These are phyloP conservation scores for Scheffersomyces coipomensis DNA, from an alignment of 805 yeast genomes.

Conservation along the genomic window DNA sequence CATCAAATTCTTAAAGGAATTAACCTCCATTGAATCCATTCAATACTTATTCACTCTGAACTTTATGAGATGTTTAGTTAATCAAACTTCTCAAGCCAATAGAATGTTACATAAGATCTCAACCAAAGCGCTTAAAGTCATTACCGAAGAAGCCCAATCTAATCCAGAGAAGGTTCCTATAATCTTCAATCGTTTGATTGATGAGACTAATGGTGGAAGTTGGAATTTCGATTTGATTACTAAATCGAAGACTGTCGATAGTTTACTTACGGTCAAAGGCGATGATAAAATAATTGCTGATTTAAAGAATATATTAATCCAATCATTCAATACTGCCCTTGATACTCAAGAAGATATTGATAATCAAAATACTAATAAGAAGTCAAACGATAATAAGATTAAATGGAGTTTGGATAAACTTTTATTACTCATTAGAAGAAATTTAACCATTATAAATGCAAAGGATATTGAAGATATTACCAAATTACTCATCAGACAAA, in stretches of 20 bases:
- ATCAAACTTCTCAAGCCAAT: slow-evolving; percentile 68
- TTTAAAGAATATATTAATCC: slow-evolving; percentile 21
- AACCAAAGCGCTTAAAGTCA: slow-evolving; percentile 43
- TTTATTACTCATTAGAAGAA: slow-evolving; percentile 49
- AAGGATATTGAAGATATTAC: slow-evolving; percentile 30
- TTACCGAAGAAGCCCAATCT: slow-evolving; percentile 36
- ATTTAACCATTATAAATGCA: slow-evolving; percentile 27
- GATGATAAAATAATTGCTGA: slow-evolving; percentile 15
- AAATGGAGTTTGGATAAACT: slow-evolving; percentile 63
- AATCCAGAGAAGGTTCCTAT: slow-evolving; percentile 40
- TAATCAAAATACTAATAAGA: slow-evolving; percentile 15
- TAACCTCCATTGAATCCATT: slow-evolving; percentile 16
- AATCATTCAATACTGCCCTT: slow-evolving; percentile 21
- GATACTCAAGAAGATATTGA: slow-evolving; percentile 18
- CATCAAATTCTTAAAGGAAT: slow-evolving; percentile 37
- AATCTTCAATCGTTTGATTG: slow-evolving; percentile 22
- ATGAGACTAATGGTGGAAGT: slow-evolving; percentile 45
- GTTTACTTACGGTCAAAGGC: slow-evolving; percentile 21
- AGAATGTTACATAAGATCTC: slow-evolving; percentile 70
- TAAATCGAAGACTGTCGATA: slow-evolving; percentile 63
- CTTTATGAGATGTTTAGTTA: slow-evolving; percentile 67
- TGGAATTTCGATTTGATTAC: slow-evolving; percentile 76
- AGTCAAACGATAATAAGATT: slow-evolving; percentile 34
- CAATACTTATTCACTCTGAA: slow-evolving; percentile 54
- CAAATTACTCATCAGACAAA: slow-evolving; percentile 34